phyloP scores from a whole-genome alignment of 2,329 filamentous ascomycete species.

The Incumbomyces delicatus region DNA sequence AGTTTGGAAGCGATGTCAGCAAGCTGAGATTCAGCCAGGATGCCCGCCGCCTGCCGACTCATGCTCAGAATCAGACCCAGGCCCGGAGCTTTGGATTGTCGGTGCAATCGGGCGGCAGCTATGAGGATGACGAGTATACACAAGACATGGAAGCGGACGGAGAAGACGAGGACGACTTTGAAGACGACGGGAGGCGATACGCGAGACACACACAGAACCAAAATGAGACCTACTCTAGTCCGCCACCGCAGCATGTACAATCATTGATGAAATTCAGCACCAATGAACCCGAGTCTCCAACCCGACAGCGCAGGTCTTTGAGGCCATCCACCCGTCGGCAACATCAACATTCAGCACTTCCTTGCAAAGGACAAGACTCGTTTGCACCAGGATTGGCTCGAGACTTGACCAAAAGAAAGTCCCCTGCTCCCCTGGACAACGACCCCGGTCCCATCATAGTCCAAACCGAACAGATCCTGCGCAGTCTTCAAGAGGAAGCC shows the following conservation, averaged over 20 bases:
- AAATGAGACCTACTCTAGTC: constrained; percentile 6
- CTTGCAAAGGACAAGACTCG: constrained; percentile 43
- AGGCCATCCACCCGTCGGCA: constrained; percentile 9
- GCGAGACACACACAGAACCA: constrained; percentile 12
- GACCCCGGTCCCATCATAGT: constrained; percentile 66
- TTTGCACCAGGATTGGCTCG: constrained; percentile 63
- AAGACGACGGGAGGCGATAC: constrained; percentile 32
- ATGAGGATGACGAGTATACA: constrained; percentile 9
- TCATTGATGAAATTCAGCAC: constrained; percentile 32
- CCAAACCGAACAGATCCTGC: constrained; percentile 62
- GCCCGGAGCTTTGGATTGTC: constrained; percentile 18
- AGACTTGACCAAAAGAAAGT: constrained; percentile 50
- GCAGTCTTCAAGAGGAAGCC: constrained; percentile 48
- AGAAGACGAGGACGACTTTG: constrained; percentile 29
- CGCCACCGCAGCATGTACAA: constrained; percentile 6
- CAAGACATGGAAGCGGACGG: constrained; percentile 25
- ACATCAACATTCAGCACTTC: constrained; percentile 19
- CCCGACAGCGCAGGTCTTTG: constrained; percentile 6
- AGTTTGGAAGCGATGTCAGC: constrained; percentile 29
- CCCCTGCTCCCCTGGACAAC: constrained; percentile 46
- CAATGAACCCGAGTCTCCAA: constrained; percentile 28
- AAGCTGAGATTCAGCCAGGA: constrained; percentile 25
- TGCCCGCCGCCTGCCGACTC: not conserved
- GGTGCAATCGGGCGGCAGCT: not conserved
- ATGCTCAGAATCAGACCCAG: constrained; percentile 1